Evolutionary conservation across 2,329 filamentous ascomycete genomes (phyloP), one percentile per base, ranked within the genome.

Genomic region (Neobulgaria alba): DNA sequence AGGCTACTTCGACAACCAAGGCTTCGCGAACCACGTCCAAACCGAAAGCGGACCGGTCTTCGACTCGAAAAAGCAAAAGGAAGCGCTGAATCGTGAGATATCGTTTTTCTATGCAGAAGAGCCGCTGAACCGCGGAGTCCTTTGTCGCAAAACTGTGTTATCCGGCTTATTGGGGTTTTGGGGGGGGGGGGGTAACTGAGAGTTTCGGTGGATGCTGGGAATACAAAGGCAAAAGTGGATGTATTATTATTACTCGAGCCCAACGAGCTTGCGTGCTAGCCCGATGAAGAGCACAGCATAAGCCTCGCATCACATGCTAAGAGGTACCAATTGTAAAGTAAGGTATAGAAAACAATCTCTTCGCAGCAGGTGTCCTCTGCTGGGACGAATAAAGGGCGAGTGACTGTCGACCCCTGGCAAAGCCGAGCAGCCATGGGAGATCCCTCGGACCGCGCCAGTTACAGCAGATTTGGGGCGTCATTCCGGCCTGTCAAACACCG

Each of bases 41-140:
- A 34, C 33, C 41, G 10, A 54, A 54, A 33, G 37, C 38, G 19
- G 52, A 50, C 17, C 29, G 44, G 12, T 20, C 45, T 14, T 41
- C 47, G 8, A 53, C 51, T 5, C 41, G 56, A 30, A 58, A 57
- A 42, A 57, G 57, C 31, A 58, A 49, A 36, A 46, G 57, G 14
- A 57, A 56, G n/a, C 17, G 38, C 14, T 32, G 12, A 12, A 17
- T 7, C 9, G 15, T 20, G 5, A 12, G 10, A 31, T 23, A 31
- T 29, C 4, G 23, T 14, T 42, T 17, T n/a, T n/a, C n/a, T n/a
- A n/a, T n/a, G n/a, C n/a, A n/a, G n/a, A n/a, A n/a, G n/a, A n/a
- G n/a, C n/a, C n/a, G n/a, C n/a, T n/a, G n/a, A n/a, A n/a, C n/a
- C n/a, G n/a, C n/a, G n/a, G n/a, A n/a, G n/a, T n/a, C n/a, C n/a